These are phyloP conservation scores for Fraxinus cuspidata DNA, from an alignment of 257 asterid species.

Conservation along the genomic window DNA sequence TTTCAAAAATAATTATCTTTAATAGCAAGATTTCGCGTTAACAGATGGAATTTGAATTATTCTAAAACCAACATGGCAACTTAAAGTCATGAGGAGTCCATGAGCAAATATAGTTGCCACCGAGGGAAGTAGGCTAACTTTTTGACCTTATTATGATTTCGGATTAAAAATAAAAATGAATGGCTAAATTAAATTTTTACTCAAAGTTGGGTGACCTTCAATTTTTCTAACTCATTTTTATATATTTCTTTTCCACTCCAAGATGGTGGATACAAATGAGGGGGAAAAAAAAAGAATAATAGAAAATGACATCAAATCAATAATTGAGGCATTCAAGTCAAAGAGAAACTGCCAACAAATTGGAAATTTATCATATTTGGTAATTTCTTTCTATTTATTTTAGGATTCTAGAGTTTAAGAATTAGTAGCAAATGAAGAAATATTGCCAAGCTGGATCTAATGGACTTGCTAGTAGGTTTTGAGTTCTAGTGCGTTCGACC, in stretches of 20 bases:
- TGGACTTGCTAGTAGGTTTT: background rate
- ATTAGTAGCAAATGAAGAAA: background rate
- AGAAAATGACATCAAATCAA: background rate
- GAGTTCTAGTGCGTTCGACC: too few species aligned
- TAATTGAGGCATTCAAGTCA: background rate
- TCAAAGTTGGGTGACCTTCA: background rate
- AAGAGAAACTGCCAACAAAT: background rate
- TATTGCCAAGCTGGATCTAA: background rate
- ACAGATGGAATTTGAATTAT: background rate
- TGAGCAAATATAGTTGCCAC: background rate
- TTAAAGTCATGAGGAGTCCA: background rate
- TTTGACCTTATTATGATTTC: background rate
- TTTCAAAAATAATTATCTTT: too few species aligned
- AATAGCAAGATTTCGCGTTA: background rate
- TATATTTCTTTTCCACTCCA: background rate
- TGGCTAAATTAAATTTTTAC: background rate
- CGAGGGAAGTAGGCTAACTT: background rate
- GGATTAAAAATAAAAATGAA: background rate
- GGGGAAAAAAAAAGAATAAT: background rate
- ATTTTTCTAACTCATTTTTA: background rate
- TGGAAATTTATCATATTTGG: background rate
- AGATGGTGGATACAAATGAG: background rate
- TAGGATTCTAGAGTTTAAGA: background rate
- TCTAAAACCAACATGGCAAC: background rate
- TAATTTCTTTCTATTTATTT: background rate